Evolutionary conservation across 805 yeast species (phyloP).

Genomic region (Starmerella stellata): DNA sequence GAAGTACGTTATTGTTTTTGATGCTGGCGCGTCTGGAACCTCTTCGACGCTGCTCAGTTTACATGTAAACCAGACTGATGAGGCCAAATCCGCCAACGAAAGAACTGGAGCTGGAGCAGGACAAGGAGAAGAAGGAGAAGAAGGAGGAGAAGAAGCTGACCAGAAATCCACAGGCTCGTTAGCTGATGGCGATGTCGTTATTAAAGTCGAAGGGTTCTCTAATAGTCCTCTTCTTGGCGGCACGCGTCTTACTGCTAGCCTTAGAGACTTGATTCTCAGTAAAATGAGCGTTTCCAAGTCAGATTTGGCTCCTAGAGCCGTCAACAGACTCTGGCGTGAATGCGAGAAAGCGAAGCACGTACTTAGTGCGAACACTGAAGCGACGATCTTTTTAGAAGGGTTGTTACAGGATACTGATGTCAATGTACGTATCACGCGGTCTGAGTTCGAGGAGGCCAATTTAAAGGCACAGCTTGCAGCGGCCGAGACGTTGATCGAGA

Average conservation of each 20-base stretch:
- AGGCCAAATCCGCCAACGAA: neutral
- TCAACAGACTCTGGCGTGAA: conserved; percentile 54
- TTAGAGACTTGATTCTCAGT: conserved; percentile 42
- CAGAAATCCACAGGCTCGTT: conserved; percentile 39
- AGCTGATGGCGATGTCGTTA: conserved; percentile 21
- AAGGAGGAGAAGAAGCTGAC: too few relatives aligned
- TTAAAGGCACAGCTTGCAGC: conserved; percentile 25
- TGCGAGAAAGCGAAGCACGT: conserved; percentile 81
- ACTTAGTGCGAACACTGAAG: conserved; percentile 74
- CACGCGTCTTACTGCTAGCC: conserved; percentile 43
- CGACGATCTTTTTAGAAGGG: conserved; percentile 58
- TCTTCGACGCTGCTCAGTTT: conserved; percentile 54
- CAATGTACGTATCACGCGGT: conserved; percentile 45
- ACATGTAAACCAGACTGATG: neutral
- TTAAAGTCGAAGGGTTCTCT: conserved; percentile 59
- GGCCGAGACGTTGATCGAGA: conserved; percentile 36
- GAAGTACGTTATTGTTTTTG: conserved; percentile 57
- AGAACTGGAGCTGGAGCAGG: too few relatives aligned
- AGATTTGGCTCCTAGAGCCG: conserved; percentile 34
- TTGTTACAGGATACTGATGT: conserved; percentile 59
- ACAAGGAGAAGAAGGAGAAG: too few relatives aligned
- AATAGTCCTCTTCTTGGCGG: conserved; percentile 60
- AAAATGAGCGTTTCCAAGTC: conserved; percentile 29
- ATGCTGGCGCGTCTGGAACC: conserved; percentile 85
- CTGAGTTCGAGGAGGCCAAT: conserved; percentile 54